phyloP scores from a whole-genome alignment of 192 early-diverging fungal species.

The Chytriomyces sp. region DNA sequence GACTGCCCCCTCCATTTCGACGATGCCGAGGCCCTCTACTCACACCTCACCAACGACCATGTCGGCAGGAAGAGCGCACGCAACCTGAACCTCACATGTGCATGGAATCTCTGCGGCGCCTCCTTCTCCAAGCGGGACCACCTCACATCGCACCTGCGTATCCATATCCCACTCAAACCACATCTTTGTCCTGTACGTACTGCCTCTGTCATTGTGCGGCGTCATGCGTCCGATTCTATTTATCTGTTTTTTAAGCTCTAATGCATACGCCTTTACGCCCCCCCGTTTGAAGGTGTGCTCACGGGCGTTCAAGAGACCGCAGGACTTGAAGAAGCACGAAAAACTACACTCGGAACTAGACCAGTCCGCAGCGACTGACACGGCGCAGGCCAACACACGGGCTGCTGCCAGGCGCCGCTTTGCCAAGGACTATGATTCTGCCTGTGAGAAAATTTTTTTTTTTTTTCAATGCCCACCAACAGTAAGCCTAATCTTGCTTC shows the following conservation, averaged over 20 bases:
- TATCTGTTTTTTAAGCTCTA: background rate
- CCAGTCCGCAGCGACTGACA: background rate
- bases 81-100: slow-evolving; percentile 85
- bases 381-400: background rate
- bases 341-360: slow-evolving; percentile 69
- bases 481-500: background rate
- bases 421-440: background rate
- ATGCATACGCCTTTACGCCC: background rate
- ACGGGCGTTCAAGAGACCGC: slow-evolving; percentile 91
- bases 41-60: slow-evolving; percentile 86
- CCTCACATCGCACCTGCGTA: slow-evolving; percentile 94
- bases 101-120: slow-evolving; percentile 82
- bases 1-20: slow-evolving; percentile 54
- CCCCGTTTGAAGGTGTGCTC: slow-evolving; percentile 59
- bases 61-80: slow-evolving; percentile 85
- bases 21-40: slow-evolving; percentile 84
- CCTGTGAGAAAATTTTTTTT: background rate
- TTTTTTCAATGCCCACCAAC: background rate
- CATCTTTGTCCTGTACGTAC: slow-evolving; percentile 72
- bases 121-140: slow-evolving; percentile 89
- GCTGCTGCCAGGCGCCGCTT: background rate
- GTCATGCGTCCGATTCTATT: background rate
- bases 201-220: background rate
- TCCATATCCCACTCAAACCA: slow-evolving; percentile 92
- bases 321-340: slow-evolving; percentile 95